phyloP scores from a whole-genome alignment of 108 stramenopile species.

The Skeletonema tropicum region DNA sequence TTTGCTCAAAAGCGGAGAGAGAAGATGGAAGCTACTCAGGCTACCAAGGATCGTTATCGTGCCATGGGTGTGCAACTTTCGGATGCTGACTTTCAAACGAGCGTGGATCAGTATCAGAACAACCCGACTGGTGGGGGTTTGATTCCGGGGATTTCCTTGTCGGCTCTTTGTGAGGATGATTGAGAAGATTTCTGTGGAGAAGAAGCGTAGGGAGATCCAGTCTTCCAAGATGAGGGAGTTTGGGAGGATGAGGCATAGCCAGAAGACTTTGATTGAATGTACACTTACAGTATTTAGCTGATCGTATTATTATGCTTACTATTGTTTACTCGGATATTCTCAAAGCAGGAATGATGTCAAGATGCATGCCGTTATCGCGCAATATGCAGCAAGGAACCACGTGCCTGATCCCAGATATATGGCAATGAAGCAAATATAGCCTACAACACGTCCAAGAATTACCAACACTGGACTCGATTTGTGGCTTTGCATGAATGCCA shows the following conservation, averaged over 20 bases:
- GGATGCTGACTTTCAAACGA: constrained; percentile 37
- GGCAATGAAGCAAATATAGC: constrained; percentile 10
- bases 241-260: not conserved
- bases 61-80: constrained; percentile 19
- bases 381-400: constrained; percentile 3
- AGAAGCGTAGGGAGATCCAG: no score
- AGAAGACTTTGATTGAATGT: not conserved
- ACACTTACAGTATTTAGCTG: not conserved
- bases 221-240: not conserved
- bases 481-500: constrained; percentile 13
- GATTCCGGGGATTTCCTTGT: constrained; percentile 30
- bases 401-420: not conserved
- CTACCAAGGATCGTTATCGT: constrained; percentile 24
- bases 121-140: constrained; percentile 23
- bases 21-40: constrained; percentile 21
- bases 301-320: not conserved
- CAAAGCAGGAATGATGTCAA: constrained; percentile 6
- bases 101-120: constrained; percentile 44
- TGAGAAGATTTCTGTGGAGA: constrained; percentile 1
- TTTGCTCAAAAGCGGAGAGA: constrained; percentile 37
- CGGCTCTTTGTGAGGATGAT: constrained; percentile 41
- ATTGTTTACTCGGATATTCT: not conserved
- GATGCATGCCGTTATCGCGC: constrained; percentile 1
- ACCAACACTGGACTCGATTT: not conserved
- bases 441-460: constrained; percentile 14